Evolutionary conservation across 768 basidiomycete species (phyloP).

Genomic region (Podaxis sp.): DNA sequence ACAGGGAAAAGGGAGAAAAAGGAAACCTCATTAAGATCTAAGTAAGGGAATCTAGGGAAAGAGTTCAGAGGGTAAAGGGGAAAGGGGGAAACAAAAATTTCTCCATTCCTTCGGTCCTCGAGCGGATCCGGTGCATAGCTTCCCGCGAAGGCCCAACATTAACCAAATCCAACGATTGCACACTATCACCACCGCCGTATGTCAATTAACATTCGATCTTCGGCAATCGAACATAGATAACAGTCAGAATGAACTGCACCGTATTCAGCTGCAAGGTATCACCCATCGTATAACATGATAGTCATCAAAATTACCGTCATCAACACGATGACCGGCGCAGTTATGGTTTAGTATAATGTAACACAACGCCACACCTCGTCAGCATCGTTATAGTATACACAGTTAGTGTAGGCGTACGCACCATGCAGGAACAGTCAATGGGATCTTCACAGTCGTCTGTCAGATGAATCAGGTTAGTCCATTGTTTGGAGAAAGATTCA

Average conservation of each 20-base stretch:
- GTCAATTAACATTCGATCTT: background rate
- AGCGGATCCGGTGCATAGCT: background rate
- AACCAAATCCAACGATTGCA: no score
- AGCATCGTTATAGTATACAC: background rate
- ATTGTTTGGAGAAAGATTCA: background rate
- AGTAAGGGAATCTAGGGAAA: background rate
- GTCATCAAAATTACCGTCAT: background rate
- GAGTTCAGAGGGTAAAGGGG: background rate
- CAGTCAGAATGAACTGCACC: background rate
- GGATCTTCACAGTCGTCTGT: slow-evolving; percentile 78
- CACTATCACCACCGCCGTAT: background rate
- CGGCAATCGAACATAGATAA: background rate
- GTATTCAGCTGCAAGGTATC: background rate
- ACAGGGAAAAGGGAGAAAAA: background rate
- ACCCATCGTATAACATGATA: background rate
- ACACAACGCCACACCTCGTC: no score
- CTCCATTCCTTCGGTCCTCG: background rate
- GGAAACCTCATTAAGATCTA: background rate
- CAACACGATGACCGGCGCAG: no score
- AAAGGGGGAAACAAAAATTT: background rate
- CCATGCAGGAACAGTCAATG: slow-evolving; percentile 82
- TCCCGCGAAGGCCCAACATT: background rate
- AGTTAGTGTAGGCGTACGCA: slow-evolving; percentile 23
- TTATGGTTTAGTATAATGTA: no score
- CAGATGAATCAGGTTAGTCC: background rate